These are phyloP conservation scores for Trichosporon ovoides DNA, from an alignment of 1,284 basidiomycete genomes.

Conservation along the genomic window DNA sequence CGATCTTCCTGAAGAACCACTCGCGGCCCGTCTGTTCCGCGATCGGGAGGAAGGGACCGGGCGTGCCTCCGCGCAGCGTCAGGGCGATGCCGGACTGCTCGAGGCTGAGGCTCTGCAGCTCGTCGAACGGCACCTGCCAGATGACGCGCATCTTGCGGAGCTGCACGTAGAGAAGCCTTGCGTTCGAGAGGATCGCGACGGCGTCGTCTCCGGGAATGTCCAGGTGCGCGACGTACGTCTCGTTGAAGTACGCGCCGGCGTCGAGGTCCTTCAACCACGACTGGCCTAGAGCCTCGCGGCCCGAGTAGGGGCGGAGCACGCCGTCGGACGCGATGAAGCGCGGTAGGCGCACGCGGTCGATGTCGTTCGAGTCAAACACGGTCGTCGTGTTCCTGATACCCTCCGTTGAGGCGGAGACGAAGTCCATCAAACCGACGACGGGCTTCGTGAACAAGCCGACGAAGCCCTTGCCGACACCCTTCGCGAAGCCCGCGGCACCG, in stretches of 20 bases:
- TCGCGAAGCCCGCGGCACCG: constrained; percentile 94
- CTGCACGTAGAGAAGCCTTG: constrained; percentile 75
- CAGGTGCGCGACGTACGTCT: constrained; percentile 87
- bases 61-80: constrained; percentile 55
- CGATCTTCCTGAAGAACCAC: constrained; percentile 58
- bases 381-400: constrained; percentile 98
- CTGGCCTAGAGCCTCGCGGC: constrained; percentile 87
- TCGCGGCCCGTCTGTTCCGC: constrained; percentile 52
- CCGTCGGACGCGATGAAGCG: constrained; percentile 80
- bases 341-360: constrained; percentile 85
- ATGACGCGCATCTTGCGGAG: constrained; percentile 76
- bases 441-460: constrained; percentile 95
- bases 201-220: constrained; percentile 76
- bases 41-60: constrained; percentile 56
- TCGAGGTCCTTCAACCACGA: constrained; percentile 86
- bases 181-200: constrained; percentile 74
- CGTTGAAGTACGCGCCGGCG: constrained; percentile 68
- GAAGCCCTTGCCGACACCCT: constrained; percentile 92
- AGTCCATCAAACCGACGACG: constrained; percentile 91
- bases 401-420: constrained; percentile 90
- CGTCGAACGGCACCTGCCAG: constrained; percentile 87
- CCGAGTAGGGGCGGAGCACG: constrained; percentile 74
- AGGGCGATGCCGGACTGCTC: constrained; percentile 86
- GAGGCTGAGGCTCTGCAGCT: constrained; percentile 79
- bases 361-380: constrained; percentile 87